Percentiles rank a stretch among this genome's conserved stretches.
These are phyloP conservation scores for Pythium monospermum DNA, from an alignment of 352 stramenopile species.

Conservation along the genomic window DNA sequence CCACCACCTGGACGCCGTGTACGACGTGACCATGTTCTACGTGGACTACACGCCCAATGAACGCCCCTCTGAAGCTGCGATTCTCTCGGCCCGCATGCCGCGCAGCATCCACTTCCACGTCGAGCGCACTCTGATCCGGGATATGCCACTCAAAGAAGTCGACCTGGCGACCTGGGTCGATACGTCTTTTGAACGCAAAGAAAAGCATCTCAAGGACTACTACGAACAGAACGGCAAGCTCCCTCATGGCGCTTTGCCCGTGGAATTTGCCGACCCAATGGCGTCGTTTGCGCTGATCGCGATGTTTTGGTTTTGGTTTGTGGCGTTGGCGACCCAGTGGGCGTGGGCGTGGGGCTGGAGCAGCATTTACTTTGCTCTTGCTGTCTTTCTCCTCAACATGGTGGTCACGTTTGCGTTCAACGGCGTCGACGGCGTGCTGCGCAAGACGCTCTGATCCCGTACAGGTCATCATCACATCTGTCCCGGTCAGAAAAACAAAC, in stretches of 20 bases:
- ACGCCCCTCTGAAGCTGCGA: constrained; percentile 57
- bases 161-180: constrained; percentile 61
- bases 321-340: constrained; percentile 1
- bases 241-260: constrained; percentile 35
- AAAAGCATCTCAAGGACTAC: constrained; percentile 53
- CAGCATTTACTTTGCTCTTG: constrained; percentile 3
- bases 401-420: constrained; percentile 2
- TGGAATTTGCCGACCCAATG: constrained; percentile 36
- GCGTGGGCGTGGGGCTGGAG: constrained; percentile 9
- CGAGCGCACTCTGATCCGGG: constrained; percentile 45
- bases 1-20: constrained; percentile 56
- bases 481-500: too few relatives aligned
- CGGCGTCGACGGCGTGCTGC: constrained; percentile 45
- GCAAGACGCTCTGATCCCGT: constrained; percentile 13
- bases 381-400: constrained; percentile 6
- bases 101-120: constrained; percentile 69
- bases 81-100: constrained; percentile 56
- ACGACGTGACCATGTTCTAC: constrained; percentile 83
- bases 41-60: constrained; percentile 58
- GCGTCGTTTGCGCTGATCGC: constrained; percentile 27
- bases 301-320: constrained; percentile 45
- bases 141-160: constrained; percentile 31
- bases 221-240: constrained; percentile 54
- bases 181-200: constrained; percentile 59
- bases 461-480: too few relatives aligned